A percentile compares a stretch with the other conserved stretches of the same genome.
Evolutionary conservation across 2,329 filamentous ascomycete species (phyloP).

Genomic region (Cadophora gregata): DNA sequence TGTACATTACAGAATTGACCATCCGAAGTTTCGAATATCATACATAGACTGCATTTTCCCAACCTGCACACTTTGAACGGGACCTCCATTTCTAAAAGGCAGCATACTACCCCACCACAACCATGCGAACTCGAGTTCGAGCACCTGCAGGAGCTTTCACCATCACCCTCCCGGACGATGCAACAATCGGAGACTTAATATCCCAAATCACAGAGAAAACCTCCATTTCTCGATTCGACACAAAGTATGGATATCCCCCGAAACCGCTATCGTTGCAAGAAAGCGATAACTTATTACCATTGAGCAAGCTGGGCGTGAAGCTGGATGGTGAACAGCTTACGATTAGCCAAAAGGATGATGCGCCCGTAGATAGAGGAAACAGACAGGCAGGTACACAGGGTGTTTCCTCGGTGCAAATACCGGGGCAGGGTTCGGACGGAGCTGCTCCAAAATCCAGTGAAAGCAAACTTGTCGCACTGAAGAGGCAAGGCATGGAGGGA

Average conservation of each 20-base stretch:
- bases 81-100: not conserved
- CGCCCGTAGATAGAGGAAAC: not conserved
- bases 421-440: not conserved
- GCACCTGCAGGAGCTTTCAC: slow-evolving; percentile 75
- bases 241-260: slow-evolving; percentile 87
- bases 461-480: slow-evolving; percentile 35
- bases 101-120: slow-evolving; percentile 14
- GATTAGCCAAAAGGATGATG: slow-evolving; percentile 47
- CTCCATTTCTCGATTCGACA: slow-evolving; percentile 67
- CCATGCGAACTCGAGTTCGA: slow-evolving; percentile 77
- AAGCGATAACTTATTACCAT: slow-evolving; percentile 49
- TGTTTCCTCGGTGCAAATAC: slow-evolving; percentile 12
- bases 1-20: not conserved
- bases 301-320: slow-evolving; percentile 63
- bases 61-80: not conserved
- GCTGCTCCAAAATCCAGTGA: slow-evolving; percentile 7
- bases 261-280: slow-evolving; percentile 68
- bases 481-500: slow-evolving; percentile 40
- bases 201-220: slow-evolving; percentile 67
- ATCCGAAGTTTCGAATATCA: not conserved
- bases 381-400: not conserved
- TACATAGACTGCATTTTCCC: not conserved
- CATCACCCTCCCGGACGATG: slow-evolving; percentile 70
- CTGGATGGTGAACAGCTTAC: slow-evolving; percentile 73
- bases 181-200: slow-evolving; percentile 68